These are phyloP conservation scores for Colletotrichum nymphaeae DNA, from an alignment of 2,329 filamentous ascomycete species.

Conservation along the genomic window DNA sequence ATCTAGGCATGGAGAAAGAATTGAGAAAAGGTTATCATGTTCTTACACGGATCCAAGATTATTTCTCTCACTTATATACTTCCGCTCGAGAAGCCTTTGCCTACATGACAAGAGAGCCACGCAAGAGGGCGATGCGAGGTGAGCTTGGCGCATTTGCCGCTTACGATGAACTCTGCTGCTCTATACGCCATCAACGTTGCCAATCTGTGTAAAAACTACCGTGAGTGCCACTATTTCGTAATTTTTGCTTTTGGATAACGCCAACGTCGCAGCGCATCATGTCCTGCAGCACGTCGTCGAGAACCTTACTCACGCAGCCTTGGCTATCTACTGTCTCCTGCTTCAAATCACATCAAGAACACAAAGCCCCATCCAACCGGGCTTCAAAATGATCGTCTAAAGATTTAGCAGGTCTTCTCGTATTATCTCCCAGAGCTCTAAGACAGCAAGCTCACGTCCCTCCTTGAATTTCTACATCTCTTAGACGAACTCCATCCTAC, in stretches of 20 bases:
- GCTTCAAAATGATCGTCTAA: too few relatives aligned
- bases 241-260: background rate
- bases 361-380: background rate
- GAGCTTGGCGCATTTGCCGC: background rate
- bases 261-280: background rate
- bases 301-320: background rate
- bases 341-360: background rate
- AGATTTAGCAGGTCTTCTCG: background rate
- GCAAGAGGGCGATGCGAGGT: background rate
- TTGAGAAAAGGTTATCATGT: too few relatives aligned
- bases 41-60: background rate
- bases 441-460: background rate
- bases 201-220: background rate
- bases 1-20: background rate
- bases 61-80: background rate
- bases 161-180: background rate
- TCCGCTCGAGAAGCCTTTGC: background rate
- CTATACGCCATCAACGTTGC: background rate
- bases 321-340: background rate
- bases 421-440: background rate
- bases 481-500: background rate
- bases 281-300: background rate
- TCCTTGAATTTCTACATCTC: background rate
- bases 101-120: too few relatives aligned
- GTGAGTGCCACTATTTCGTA: background rate